These are phyloP conservation scores for Meyerozyma sp. DNA, from an alignment of 1,139 yeast species.

Conservation along the genomic window DNA sequence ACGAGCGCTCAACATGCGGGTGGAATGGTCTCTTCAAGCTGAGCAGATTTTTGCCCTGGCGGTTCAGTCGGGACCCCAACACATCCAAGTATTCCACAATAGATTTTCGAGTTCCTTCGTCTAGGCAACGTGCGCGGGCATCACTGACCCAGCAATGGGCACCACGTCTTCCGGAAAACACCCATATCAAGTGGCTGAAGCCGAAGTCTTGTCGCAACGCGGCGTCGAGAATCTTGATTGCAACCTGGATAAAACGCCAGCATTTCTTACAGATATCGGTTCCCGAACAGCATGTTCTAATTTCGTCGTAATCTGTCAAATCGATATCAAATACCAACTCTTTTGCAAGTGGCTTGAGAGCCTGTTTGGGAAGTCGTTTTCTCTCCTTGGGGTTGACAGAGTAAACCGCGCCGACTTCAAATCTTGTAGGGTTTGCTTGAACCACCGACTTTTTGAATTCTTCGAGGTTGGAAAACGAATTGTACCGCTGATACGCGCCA, in stretches of 20 bases:
- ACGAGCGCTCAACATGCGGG: conserved; percentile 78
- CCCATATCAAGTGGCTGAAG: conserved; percentile 84
- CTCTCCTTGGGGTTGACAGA: conserved; percentile 82
- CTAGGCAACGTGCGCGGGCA: conserved; percentile 65
- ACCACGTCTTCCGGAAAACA: conserved; percentile 97
- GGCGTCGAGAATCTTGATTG: conserved; percentile 66
- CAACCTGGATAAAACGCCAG: conserved; percentile 92
- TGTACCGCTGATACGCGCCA: conserved; percentile 87
- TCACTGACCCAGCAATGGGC: conserved; percentile 99
- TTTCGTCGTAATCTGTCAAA: conserved; percentile 91
- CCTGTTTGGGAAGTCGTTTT: conserved; percentile 70
- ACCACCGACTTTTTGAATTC: conserved; percentile 76
- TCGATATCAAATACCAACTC: conserved; percentile 96
- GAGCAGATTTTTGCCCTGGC: conserved; percentile 37
- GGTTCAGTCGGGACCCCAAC: conserved; percentile 45
- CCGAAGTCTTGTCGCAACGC: conserved; percentile 88
- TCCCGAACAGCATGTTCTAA: conserved; percentile 89
- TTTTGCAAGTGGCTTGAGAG: conserved; percentile 75
- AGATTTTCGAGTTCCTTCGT: conserved; percentile 69
- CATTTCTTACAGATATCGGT: conserved; percentile 84
- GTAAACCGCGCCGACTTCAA: conserved; percentile 93
- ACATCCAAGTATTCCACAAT: conserved; percentile 82
- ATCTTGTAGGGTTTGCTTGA: conserved; percentile 77
- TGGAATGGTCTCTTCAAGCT: conserved; percentile 76
- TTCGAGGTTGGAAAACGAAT: conserved; percentile 59